Percentiles rank a stretch among this genome's conserved stretches.
These are phyloP conservation scores for Phytophthora meadii DNA, from an alignment of 352 stramenopile genomes.

Conservation along the genomic window DNA sequence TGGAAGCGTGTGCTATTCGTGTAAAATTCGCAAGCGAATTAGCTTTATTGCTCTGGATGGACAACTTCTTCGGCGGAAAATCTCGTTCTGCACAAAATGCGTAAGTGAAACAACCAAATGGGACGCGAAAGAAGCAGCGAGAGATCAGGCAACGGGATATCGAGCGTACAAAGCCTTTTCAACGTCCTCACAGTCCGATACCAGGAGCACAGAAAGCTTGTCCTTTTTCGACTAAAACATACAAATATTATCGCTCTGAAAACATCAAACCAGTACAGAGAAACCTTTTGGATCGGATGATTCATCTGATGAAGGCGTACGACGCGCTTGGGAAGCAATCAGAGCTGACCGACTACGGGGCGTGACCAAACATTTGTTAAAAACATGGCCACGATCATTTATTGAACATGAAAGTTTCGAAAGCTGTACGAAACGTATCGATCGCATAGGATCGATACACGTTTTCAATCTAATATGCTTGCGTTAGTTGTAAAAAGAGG, in stretches of 20 bases:
- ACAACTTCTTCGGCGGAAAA: constrained; percentile 37
- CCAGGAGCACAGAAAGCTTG: constrained; percentile 3
- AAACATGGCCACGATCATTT: neutral
- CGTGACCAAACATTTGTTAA: no score
- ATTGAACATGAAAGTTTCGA: no score
- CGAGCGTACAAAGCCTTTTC: constrained; percentile 32
- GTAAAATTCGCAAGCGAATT: constrained; percentile 37
- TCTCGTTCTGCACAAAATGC: constrained; percentile 46
- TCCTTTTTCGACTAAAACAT: constrained; percentile 9
- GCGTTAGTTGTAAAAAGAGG: no score
- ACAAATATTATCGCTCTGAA: no score
- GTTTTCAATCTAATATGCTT: no score
- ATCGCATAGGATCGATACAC: no score
- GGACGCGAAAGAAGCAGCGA: constrained; percentile 28
- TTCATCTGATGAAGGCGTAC: no score
- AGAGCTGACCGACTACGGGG: no score
- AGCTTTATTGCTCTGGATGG: constrained; percentile 39
- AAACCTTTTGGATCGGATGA: no score
- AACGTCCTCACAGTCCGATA: constrained; percentile 29
- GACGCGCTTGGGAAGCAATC: no score
- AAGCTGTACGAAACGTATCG: no score
- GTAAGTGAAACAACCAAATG: constrained; percentile 35
- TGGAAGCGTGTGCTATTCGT: constrained; percentile 37
- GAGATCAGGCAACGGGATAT: constrained; percentile 28
- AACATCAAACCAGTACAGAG: no score